A percentile compares a stretch with the other conserved stretches of the same genome.
Conservation (phyloP, 768 basidiomycete species). For the Cystobasidium ongulense region DNA sequence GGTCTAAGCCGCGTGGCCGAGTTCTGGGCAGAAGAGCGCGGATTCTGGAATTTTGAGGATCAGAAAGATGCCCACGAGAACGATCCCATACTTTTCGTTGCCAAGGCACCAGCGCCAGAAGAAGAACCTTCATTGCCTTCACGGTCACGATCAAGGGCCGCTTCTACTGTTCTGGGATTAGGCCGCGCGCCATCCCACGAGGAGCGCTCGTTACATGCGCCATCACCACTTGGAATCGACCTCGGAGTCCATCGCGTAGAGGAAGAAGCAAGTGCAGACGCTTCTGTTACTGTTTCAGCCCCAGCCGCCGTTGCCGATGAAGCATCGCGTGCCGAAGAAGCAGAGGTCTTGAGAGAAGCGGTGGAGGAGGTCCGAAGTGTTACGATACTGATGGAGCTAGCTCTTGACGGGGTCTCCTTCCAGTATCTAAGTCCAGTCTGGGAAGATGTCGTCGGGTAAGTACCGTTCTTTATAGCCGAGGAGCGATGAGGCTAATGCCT, state of each 20-base stretch:
- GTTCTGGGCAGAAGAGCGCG: constrained; percentile 93
- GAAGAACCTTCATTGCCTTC: constrained; percentile 58
- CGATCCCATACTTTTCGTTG: constrained; percentile 84
- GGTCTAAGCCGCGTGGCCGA: constrained; percentile 93
- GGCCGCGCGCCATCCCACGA: neutral
- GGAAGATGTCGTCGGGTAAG: constrained; percentile 81
- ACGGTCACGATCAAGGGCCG: constrained; percentile 47
- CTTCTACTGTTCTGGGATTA: neutral
- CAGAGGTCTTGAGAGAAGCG: constrained; percentile 75
- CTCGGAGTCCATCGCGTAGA: constrained; percentile 33
- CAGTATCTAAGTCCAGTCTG: constrained; percentile 96
- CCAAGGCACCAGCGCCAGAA: constrained; percentile 63
- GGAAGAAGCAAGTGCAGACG: constrained; percentile 4
- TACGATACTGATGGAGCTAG: constrained; percentile 91
- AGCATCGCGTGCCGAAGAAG: constrained; percentile 45
- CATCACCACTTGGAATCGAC: constrained; percentile 39
- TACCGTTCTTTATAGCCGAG: constrained; percentile 20
- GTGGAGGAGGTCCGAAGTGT: constrained; percentile 92
- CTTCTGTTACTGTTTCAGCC: neutral
- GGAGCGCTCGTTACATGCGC: neutral
- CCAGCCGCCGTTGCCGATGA: constrained; percentile 13
- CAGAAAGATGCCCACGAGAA: constrained; percentile 61
- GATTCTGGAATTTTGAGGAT: constrained; percentile 94
- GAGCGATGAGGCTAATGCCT: constrained; percentile 37
- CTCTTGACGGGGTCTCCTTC: constrained; percentile 85